Evolutionary conservation across 176 grass and related monocot genomes (phyloP).

Genomic region (Aechmea fasciata): DNA sequence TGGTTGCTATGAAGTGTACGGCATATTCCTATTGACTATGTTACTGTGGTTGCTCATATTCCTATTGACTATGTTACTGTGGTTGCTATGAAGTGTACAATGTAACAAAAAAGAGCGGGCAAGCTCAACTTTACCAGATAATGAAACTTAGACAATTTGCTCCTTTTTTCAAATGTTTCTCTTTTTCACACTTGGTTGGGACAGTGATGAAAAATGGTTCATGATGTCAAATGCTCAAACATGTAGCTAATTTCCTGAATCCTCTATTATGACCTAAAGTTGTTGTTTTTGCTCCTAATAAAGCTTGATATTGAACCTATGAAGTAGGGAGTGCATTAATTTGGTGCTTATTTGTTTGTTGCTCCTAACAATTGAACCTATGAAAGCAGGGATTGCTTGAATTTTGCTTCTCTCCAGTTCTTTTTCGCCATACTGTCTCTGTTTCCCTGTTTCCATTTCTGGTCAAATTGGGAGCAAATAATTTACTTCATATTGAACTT

Average conservation of each 20-base stretch:
- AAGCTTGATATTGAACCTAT: background rate
- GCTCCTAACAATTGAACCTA: background rate
- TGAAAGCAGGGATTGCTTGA: slow-evolving; percentile 1
- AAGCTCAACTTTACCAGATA: too few relatives aligned
- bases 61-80: too few relatives aligned
- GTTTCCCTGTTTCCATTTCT: background rate
- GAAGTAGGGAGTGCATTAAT: background rate
- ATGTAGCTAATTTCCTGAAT: background rate
- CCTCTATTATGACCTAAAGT: background rate
- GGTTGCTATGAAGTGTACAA: too few relatives aligned
- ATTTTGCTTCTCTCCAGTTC: background rate
- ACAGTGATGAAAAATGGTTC: background rate
- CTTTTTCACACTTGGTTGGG: background rate
- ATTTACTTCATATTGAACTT: too few relatives aligned
- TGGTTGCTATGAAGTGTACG: too few relatives aligned
- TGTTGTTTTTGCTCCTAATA: background rate
- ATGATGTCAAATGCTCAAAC: background rate
- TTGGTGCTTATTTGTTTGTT: background rate
- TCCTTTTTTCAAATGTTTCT: too few relatives aligned
- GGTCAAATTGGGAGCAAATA: background rate
- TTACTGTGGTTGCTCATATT: too few relatives aligned
- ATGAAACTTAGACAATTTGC: too few relatives aligned
- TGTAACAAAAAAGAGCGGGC: too few relatives aligned
- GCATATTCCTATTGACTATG: too few relatives aligned
- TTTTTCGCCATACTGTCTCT: background rate